Conservation (phyloP, 2,329 filamentous ascomycete genomes). For the Aureobasidium sp. region DNA sequence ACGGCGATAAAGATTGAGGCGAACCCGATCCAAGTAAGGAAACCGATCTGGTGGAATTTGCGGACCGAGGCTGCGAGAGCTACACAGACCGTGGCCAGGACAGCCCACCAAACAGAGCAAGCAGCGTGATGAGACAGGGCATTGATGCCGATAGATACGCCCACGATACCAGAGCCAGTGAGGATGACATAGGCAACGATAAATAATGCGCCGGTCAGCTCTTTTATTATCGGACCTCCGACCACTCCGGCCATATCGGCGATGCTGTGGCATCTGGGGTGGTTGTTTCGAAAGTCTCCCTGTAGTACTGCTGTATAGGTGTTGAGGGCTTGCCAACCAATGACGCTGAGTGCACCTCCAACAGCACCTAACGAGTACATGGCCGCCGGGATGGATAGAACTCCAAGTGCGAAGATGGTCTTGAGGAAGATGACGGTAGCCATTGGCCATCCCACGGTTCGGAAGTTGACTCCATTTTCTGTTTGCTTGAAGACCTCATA, state of each 20-base stretch:
- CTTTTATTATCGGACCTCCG: constrained; percentile 43
- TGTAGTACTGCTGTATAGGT: constrained; percentile 41
- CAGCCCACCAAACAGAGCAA: constrained; percentile 51
- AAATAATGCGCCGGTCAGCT: constrained; percentile 48
- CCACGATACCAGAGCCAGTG: constrained; percentile 49
- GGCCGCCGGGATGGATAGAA: constrained; percentile 41
- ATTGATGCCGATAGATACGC: constrained; percentile 51
- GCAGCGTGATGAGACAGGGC: constrained; percentile 48
- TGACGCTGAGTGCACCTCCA: constrained; percentile 38
- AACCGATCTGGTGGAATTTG: constrained; percentile 52
- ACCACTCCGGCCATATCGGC: constrained; percentile 51
- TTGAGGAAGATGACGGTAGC: constrained; percentile 43
- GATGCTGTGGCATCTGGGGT: constrained; percentile 44
- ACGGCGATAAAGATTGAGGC: constrained; percentile 46
- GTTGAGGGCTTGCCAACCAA: constrained; percentile 41
- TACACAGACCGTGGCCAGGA: constrained; percentile 44
- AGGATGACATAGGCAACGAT: constrained; percentile 50
- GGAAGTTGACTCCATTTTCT: constrained; percentile 42
- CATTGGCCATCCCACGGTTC: constrained; percentile 45
- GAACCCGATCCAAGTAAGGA: constrained; percentile 54
- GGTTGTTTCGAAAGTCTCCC: constrained; percentile 43
- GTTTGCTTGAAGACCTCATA: constrained; percentile 43
- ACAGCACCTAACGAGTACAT: constrained; percentile 41
- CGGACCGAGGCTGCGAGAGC: constrained; percentile 44
- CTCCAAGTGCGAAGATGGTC: constrained; percentile 42